phyloP scores from a whole-genome alignment of 2,329 filamentous ascomycete species.

The Corynespora cassiicola region DNA sequence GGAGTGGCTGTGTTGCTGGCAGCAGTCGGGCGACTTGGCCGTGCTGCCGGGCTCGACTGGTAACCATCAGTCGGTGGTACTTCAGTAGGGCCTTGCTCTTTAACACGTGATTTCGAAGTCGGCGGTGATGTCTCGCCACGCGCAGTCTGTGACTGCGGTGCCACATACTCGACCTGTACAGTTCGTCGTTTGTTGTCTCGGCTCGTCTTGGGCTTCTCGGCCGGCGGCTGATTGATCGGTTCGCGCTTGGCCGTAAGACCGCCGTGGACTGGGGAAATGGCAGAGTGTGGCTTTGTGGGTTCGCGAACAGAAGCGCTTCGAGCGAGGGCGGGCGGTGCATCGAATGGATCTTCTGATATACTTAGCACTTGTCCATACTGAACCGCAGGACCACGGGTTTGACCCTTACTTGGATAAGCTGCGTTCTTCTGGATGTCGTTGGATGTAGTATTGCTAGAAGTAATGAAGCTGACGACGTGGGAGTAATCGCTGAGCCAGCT shows the following conservation, averaged over 20 bases:
- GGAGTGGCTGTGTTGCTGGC: slow-evolving; percentile 34
- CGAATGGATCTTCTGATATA: slow-evolving; percentile 56
- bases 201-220: slow-evolving; percentile 67
- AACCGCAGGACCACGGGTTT: too few species aligned
- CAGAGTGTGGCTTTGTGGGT: slow-evolving; percentile 69
- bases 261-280: slow-evolving; percentile 52
- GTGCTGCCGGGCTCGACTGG: slow-evolving; percentile 32
- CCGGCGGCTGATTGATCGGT: slow-evolving; percentile 73
- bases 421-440: slow-evolving; percentile 85
- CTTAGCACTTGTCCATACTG: background rate
- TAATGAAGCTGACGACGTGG: slow-evolving; percentile 96
- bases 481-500: slow-evolving; percentile 98
- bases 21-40: slow-evolving; percentile 26
- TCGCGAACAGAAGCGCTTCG: slow-evolving; percentile 94
- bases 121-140: slow-evolving; percentile 65
- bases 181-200: slow-evolving; percentile 92
- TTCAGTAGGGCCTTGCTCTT: slow-evolving; percentile 61
- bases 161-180: slow-evolving; percentile 97
- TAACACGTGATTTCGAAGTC: slow-evolving; percentile 58
- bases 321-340: slow-evolving; percentile 70
- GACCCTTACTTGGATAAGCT: slow-evolving; percentile 65
- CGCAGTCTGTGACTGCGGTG: slow-evolving; percentile 83
- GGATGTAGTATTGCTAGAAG: slow-evolving; percentile 88
- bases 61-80: slow-evolving; percentile 46
- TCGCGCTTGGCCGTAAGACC: slow-evolving; percentile 77